A percentile compares a stretch with the other conserved stretches of the same genome.
phyloP scores from a whole-genome alignment of 345 rosid species.

The Gossypium herbaceum region DNA sequence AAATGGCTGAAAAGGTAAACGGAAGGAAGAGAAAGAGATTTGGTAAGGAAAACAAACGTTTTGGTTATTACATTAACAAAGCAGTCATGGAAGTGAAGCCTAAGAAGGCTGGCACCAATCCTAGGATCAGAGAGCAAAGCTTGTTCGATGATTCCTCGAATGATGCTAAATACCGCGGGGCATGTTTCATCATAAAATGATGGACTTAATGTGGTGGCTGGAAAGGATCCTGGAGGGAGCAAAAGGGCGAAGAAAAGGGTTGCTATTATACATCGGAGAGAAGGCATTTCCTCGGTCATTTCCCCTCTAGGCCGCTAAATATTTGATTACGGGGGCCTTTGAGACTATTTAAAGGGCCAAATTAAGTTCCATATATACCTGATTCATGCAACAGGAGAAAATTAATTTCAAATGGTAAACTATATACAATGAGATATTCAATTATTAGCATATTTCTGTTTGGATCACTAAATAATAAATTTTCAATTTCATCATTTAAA shows the following conservation, averaged over 20 bases:
- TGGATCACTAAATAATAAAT: no score
- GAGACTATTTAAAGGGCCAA: not conserved
- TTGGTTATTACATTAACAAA: constrained; percentile 28
- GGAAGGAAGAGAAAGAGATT: not conserved
- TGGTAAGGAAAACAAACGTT: not conserved
- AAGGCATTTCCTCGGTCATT: not conserved
- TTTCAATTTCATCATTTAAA: no score
- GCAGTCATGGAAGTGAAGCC: constrained; percentile 41
- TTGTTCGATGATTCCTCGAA: constrained; percentile 13
- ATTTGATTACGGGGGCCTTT: not conserved
- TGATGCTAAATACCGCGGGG: constrained; percentile 18
- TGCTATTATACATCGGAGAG: not conserved
- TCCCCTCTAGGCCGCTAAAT: not conserved
- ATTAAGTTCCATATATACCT: not conserved
- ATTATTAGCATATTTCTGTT: no score
- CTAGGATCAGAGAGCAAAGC: constrained; percentile 15
- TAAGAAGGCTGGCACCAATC: constrained; percentile 25
- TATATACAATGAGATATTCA: no score
- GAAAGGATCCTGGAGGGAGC: not conserved
- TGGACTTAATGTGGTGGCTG: constrained; percentile 12
- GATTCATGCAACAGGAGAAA: no score
- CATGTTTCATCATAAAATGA: constrained; percentile 29
- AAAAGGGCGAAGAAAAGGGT: not conserved
- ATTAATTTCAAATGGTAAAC: no score
- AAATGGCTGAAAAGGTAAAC: not conserved